Evolutionary conservation across 352 stramenopile genomes (phyloP).

Genomic region (Pythium grandisporangium): DNA sequence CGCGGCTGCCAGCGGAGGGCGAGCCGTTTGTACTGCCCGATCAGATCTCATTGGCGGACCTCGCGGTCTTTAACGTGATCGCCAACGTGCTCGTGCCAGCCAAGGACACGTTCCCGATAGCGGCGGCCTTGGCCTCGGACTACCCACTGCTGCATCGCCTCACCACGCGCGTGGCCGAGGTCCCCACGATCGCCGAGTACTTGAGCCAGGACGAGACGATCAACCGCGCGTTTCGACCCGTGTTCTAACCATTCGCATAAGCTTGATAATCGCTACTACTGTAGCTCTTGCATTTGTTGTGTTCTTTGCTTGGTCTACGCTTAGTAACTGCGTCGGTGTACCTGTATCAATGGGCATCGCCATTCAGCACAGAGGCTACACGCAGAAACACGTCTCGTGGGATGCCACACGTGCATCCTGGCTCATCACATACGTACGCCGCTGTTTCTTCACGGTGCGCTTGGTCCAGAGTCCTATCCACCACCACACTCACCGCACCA

Average conservation of each 20-base stretch:
- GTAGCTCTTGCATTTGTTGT: too few species aligned
- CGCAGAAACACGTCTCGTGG: slow-evolving; percentile 51
- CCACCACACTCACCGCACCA: too few species aligned
- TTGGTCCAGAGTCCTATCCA: too few species aligned
- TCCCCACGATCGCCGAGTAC: not conserved
- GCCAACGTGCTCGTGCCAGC: slow-evolving; percentile 13
- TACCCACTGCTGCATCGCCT: slow-evolving; percentile 1
- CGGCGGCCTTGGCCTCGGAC: slow-evolving; percentile 3
- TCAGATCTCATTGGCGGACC: slow-evolving; percentile 15
- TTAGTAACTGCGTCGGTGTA: too few species aligned
- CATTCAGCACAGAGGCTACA: slow-evolving; percentile 34
- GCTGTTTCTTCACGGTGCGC: too few species aligned
- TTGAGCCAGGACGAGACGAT: too few species aligned
- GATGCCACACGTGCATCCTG: slow-evolving; percentile 41
- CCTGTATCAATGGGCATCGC: too few species aligned
- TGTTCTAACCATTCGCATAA: too few species aligned
- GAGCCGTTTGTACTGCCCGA: slow-evolving; percentile 13
- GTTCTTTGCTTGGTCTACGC: too few species aligned
- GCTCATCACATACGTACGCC: slow-evolving; percentile 37
- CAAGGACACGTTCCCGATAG: slow-evolving; percentile 6
- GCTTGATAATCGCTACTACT: too few species aligned
- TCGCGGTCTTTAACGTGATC: slow-evolving; percentile 17
- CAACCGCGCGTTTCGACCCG: too few species aligned
- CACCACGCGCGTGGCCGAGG: not conserved
- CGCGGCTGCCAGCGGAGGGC: not conserved